Percentiles rank a stretch among this genome's conserved stretches.
Evolutionary conservation across 1,284 basidiomycete species (phyloP).

Genomic region (Cystobasidium slooffiae): DNA sequence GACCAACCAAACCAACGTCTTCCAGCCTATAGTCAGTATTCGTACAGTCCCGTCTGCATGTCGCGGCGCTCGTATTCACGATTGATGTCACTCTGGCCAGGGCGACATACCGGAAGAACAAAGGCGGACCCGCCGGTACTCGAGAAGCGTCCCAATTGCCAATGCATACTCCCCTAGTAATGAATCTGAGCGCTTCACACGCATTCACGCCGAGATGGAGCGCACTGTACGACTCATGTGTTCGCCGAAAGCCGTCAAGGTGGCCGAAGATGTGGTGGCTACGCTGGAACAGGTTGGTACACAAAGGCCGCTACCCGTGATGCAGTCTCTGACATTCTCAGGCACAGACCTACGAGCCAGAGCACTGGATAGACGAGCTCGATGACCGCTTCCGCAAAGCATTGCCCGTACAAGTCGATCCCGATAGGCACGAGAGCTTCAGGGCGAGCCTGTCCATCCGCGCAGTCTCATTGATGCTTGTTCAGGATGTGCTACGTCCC

Average conservation of each 20-base stretch:
- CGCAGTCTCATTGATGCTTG: conserved; percentile 31
- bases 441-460: conserved; percentile 12
- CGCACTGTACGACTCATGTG: conserved; percentile 37
- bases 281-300: conserved; percentile 38
- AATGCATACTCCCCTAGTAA: background rate
- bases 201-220: conserved; percentile 33
- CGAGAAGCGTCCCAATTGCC: too few relatives aligned
- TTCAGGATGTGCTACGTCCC: conserved; percentile 48
- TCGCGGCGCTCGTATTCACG: too few relatives aligned
- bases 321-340: background rate
- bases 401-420: background rate
- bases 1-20: background rate
- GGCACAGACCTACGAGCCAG: conserved; percentile 43
- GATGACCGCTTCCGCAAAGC: conserved; percentile 38
- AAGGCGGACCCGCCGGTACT: background rate
- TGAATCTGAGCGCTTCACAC: conserved; percentile 6
- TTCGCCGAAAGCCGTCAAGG: conserved; percentile 45
- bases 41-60: too few relatives aligned
- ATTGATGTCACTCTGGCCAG: too few relatives aligned
- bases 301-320: background rate
- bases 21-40: background rate
- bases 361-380: conserved; percentile 47
- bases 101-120: background rate
- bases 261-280: conserved; percentile 45
- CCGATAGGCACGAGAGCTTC: conserved; percentile 8